Conservation (phyloP, 805 yeast genomes). For the Candida suzukii region DNA sequence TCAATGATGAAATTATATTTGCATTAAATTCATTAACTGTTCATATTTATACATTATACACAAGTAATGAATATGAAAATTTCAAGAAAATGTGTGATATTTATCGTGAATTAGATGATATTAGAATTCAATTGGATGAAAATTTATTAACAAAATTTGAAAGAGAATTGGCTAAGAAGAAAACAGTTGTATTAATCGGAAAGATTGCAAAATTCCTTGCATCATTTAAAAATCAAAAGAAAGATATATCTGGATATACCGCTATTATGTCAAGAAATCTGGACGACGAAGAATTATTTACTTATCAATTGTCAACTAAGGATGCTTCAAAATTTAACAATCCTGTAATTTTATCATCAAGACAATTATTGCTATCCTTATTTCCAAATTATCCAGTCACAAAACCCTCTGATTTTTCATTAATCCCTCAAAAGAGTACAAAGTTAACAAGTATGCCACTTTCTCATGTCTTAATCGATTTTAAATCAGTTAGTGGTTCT, state of each 20-base stretch:
- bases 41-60: conserved; percentile 63
- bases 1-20: conserved; percentile 51
- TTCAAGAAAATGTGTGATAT: conserved; percentile 47
- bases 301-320: conserved; percentile 19
- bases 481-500: conserved; percentile 59
- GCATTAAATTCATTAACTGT: conserved; percentile 51
- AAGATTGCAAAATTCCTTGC: conserved; percentile 57
- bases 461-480: conserved; percentile 69
- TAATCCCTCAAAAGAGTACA: conserved; percentile 39
- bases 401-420: conserved; percentile 21
- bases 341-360: conserved; percentile 56
- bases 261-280: conserved; percentile 61
- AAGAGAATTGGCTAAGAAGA: conserved; percentile 36
- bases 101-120: conserved; percentile 51
- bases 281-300: conserved; percentile 48
- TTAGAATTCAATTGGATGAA: conserved; percentile 45
- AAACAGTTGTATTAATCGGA: conserved; percentile 44
- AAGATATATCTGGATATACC: conserved; percentile 47
- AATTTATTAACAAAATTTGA: conserved; percentile 51
- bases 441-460: conserved; percentile 46
- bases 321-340: conserved; percentile 16
- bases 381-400: conserved; percentile 62
- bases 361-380: conserved; percentile 64
- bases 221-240: conserved; percentile 24
- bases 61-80: conserved; percentile 61